A percentile compares a stretch with the other conserved stretches of the same genome.
Evolutionary conservation across 371 early-diverging fungal genomes (phyloP).

Genomic region (Basidiobolus meristosporus): DNA sequence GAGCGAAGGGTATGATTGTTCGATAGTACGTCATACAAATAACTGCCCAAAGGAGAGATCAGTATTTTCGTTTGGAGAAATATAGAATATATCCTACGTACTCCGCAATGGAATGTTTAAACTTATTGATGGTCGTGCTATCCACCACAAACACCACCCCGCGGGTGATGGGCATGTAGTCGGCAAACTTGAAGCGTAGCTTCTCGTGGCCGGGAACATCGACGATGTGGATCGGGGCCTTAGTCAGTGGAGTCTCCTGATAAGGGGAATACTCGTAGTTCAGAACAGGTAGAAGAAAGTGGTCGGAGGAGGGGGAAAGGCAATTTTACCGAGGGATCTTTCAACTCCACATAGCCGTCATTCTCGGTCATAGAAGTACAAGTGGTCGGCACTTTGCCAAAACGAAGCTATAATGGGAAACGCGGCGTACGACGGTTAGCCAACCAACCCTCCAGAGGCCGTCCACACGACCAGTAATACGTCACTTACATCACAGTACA

Average conservation of each 20-base stretch:
- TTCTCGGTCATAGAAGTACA: slow-evolving; percentile 60
- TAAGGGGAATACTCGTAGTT: neutral
- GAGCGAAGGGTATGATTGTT: slow-evolving; percentile 26
- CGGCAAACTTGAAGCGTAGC: slow-evolving; percentile 45
- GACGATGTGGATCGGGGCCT: slow-evolving; percentile 33
- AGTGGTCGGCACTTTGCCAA: slow-evolving; percentile 22
- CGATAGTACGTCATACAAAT: slow-evolving; percentile 58
- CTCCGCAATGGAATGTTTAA: slow-evolving; percentile 33
- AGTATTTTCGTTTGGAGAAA: neutral
- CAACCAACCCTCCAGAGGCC: neutral
- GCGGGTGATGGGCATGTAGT: slow-evolving; percentile 44
- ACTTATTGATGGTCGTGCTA: slow-evolving; percentile 27
- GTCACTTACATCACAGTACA: too few species aligned
- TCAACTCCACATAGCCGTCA: slow-evolving; percentile 21
- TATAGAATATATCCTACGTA: slow-evolving; percentile 3
- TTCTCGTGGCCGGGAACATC: slow-evolving; percentile 83
- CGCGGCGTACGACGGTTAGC: neutral
- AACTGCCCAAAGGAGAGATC: slow-evolving; percentile 7
- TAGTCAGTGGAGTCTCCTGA: neutral
- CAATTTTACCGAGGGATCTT: slow-evolving; percentile 11
- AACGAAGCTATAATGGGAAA: slow-evolving; percentile 27
- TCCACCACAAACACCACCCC: slow-evolving; percentile 67
- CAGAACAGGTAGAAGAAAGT: neutral
- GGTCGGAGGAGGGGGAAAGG: neutral
- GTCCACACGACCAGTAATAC: too few species aligned